A percentile compares a stretch with the other conserved stretches of the same genome.
Evolutionary conservation across 345 rosid genomes (phyloP).

Genomic region (Citrus unshiu): DNA sequence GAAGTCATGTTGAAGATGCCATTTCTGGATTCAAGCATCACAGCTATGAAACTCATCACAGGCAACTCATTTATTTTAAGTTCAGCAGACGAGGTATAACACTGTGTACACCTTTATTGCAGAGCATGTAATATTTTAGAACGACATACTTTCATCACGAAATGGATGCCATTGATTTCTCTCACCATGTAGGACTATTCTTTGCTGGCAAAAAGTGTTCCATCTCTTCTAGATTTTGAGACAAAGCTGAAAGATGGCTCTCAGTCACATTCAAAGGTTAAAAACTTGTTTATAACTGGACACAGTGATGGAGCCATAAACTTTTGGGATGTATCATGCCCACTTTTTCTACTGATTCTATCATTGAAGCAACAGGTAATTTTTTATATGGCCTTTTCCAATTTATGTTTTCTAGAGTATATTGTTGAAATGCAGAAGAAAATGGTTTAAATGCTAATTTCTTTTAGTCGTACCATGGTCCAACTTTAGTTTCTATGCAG

Average conservation of each 20-base stretch:
- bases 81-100: conserved; percentile 59
- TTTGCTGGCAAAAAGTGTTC: conserved; percentile 43
- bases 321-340: conserved; percentile 83
- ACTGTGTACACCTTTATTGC: background rate
- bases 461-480: background rate
- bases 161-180: background rate
- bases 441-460: background rate
- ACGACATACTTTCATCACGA: background rate
- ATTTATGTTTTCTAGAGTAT: background rate
- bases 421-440: background rate
- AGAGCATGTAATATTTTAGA: background rate
- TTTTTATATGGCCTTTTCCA: background rate
- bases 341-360: conserved; percentile 55
- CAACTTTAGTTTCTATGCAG: background rate
- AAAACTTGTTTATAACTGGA: conserved; percentile 76
- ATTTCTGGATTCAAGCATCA: conserved; percentile 59
- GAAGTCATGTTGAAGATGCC: conserved; percentile 65
- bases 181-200: conserved; percentile 52
- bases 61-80: conserved; percentile 36
- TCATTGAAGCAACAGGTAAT: conserved; percentile 76
- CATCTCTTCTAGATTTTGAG: conserved; percentile 59
- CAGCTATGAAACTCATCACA: conserved; percentile 54
- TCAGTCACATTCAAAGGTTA: conserved; percentile 45
- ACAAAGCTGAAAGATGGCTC: conserved; percentile 49
- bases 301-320: conserved; percentile 78